A percentile compares a stretch with the other conserved stretches of the same genome.
phyloP scores from a whole-genome alignment of 2,329 filamentous ascomycete species.

The Coleophoma crateriformis region DNA sequence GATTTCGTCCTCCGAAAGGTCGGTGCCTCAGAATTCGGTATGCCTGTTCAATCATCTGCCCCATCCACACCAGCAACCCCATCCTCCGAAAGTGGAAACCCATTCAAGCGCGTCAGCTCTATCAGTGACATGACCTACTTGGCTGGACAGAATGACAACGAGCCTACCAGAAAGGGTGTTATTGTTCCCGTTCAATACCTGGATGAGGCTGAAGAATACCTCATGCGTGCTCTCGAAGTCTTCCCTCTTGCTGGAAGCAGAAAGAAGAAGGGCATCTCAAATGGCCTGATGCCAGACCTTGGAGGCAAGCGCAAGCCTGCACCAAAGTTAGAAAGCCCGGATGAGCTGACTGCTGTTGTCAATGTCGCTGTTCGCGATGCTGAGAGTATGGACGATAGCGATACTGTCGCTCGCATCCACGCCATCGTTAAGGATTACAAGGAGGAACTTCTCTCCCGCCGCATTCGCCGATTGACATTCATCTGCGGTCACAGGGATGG shows the following conservation, averaged over 20 bases:
- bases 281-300: conserved; percentile 65
- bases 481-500: conserved; percentile 94
- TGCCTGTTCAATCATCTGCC: conserved; percentile 71
- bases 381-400: conserved; percentile 76
- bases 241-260: conserved; percentile 57
- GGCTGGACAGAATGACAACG: conserved; percentile 63
- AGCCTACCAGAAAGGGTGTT: conserved; percentile 85
- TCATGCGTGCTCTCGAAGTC: conserved; percentile 77
- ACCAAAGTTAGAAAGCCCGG: conserved; percentile 51
- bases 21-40: conserved; percentile 82
- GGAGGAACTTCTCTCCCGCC: conserved; percentile 74
- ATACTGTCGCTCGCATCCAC: conserved; percentile 71
- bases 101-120: conserved; percentile 81
- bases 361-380: conserved; percentile 89
- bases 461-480: conserved; percentile 88
- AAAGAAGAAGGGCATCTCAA: conserved; percentile 49
- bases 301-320: conserved; percentile 64
- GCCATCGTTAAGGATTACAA: conserved; percentile 75
- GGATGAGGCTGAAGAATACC: conserved; percentile 85
- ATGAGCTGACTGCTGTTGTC: conserved; percentile 85
- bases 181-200: conserved; percentile 91
- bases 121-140: conserved; percentile 97
- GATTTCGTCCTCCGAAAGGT: conserved; percentile 94
- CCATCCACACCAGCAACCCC: conserved; percentile 82
- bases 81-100: conserved; percentile 47